Conservation (phyloP, 179 eudicot genomes). For the Heliamphora pulchella region DNA sequence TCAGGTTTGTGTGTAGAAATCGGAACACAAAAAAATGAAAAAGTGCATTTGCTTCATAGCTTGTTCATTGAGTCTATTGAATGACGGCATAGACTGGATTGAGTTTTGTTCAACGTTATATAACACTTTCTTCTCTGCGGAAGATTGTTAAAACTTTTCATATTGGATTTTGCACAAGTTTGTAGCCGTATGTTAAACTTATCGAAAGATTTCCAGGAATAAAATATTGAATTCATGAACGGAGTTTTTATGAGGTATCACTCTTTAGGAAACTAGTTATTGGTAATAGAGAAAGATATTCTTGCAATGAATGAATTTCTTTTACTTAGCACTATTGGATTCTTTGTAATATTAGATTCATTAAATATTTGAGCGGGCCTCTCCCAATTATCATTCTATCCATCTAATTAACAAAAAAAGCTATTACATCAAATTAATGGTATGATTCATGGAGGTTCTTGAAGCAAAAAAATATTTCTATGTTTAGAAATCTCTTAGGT, state of each 20-base stretch:
- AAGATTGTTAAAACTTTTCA: neutral
- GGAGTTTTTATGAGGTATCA: neutral
- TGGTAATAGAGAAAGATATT: neutral
- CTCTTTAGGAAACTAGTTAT: neutral
- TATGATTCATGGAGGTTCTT: neutral
- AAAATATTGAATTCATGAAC: neutral
- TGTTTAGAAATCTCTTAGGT: neutral
- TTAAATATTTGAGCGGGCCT: slow-evolving; percentile 1
- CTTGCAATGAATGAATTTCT: neutral
- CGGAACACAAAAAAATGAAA: neutral
- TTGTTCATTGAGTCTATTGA: neutral
- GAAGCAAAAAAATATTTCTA: neutral
- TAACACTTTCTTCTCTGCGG: neutral
- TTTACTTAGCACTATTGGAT: neutral
- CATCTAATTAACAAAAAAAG: neutral
- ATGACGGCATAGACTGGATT: neutral
- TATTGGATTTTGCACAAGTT: neutral
- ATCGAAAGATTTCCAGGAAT: neutral
- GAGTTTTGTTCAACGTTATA: neutral
- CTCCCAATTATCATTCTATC: neutral
- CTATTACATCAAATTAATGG: neutral
- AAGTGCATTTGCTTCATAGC: neutral
- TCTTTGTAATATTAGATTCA: neutral
- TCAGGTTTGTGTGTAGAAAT: no score
- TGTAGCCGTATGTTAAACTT: neutral